Evolutionary conservation across 2,329 filamentous ascomycete genomes (phyloP).

Genomic region (Celoporthe dispersa): DNA sequence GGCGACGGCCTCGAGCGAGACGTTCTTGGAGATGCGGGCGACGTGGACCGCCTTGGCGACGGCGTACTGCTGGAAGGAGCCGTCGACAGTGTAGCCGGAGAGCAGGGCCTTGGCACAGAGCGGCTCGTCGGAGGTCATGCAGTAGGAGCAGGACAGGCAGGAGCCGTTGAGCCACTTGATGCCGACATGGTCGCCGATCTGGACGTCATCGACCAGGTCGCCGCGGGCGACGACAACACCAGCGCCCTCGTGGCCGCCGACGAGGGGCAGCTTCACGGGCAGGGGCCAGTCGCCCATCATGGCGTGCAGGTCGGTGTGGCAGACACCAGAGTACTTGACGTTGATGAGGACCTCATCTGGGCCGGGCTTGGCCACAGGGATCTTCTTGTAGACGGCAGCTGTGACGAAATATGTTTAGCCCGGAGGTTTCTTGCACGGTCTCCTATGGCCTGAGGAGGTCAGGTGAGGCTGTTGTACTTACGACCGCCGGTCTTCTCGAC

Average conservation of each 20-base stretch:
- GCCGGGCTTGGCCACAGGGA: constrained; percentile 79
- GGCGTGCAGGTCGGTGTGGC: constrained; percentile 77
- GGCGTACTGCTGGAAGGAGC: constrained; percentile 74
- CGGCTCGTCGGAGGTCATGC: constrained; percentile 68
- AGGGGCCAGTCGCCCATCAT: constrained; percentile 90
- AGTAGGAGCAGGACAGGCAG: constrained; percentile 71
- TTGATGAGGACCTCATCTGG: constrained; percentile 91
- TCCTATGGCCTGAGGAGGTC: not conserved
- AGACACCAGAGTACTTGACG: constrained; percentile 80
- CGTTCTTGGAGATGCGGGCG: constrained; percentile 67
- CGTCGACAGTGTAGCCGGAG: constrained; percentile 74
- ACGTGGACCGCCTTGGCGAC: constrained; percentile 73
- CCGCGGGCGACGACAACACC: constrained; percentile 88
- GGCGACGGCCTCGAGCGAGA: constrained; percentile 65
- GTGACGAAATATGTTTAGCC: constrained; percentile 17
- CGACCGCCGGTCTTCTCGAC: constrained; percentile 79
- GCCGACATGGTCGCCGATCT: constrained; percentile 71
- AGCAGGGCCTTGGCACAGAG: constrained; percentile 66
- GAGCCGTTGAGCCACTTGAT: constrained; percentile 75
- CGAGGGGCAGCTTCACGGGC: constrained; percentile 77
- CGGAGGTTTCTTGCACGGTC: too few species aligned
- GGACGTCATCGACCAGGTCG: constrained; percentile 59
- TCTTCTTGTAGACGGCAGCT: constrained; percentile 76
- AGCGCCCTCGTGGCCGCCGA: constrained; percentile 81
- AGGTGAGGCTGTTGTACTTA: constrained; percentile 44